Conservation (phyloP, 2,329 filamentous ascomycete genomes). For the Calonectria hongkongensis region DNA sequence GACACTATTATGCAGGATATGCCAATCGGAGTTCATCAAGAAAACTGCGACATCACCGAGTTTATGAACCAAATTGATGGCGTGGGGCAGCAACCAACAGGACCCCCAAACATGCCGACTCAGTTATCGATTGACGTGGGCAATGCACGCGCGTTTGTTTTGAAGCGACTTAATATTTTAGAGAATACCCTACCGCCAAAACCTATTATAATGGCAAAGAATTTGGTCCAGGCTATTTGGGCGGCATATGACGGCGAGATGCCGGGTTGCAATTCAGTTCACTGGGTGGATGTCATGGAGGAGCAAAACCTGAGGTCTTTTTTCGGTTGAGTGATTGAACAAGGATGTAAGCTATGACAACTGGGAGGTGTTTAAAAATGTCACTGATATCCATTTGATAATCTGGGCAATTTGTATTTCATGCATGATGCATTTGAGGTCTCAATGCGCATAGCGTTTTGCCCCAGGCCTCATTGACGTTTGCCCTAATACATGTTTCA, state of each 20-base stretch:
- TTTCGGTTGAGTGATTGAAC: conserved; percentile 54
- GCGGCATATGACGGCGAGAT: conserved; percentile 62
- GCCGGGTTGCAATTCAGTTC: conserved; percentile 57
- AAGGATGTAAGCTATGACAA: background rate
- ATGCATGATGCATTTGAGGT: conserved; percentile 5
- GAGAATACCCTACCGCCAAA: conserved; percentile 64
- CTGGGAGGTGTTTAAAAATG: background rate
- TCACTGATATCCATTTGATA: conserved; percentile 14
- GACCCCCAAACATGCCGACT: conserved; percentile 45
- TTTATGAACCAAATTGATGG: conserved; percentile 38
- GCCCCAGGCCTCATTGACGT: no score
- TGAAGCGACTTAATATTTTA: conserved; percentile 61
- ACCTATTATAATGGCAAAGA: conserved; percentile 64
- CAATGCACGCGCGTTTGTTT: conserved; percentile 62
- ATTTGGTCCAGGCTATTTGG: conserved; percentile 64
- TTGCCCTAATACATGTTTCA: no score
- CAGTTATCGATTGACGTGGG: conserved; percentile 60
- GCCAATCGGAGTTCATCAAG: conserved; percentile 26
- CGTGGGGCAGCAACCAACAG: conserved; percentile 29
- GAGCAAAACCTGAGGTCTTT: conserved; percentile 57
- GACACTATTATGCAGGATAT: conserved; percentile 12
- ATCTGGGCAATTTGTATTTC: background rate
- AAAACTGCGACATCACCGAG: conserved; percentile 34
- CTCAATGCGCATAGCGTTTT: background rate
- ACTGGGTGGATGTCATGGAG: conserved; percentile 67